Evolutionary conservation across 768 basidiomycete genomes (phyloP), one percentile per base, ranked within the genome.

Genomic region (Macrolepiota albuminosa): DNA sequence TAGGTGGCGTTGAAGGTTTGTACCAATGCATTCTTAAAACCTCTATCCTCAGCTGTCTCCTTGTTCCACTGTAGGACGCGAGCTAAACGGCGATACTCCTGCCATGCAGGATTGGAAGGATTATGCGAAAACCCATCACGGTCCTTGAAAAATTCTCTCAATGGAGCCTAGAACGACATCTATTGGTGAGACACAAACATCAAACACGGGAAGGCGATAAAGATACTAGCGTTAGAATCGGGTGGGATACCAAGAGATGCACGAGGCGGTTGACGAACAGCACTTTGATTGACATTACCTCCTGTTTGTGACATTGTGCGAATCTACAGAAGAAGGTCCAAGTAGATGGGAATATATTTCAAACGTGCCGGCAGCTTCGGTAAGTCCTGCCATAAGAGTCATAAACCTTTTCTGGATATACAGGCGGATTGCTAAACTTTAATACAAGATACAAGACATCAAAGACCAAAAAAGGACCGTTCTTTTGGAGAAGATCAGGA

Each of bases 1-100:
- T 71, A 79, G 1, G 54, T 68, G 1, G 13, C 16, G 45, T 73
- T 75, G 68, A 78, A 79, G 24, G 72, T 67, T 40, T 57, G 6
- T 0, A 70, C 71, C 21, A 78, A 43, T 0, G 71, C 77, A 45
- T 67, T 60, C 26, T 70, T 59, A 60, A 73, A 75, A 0, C 9
- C 51, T 21, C 63, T 61, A 2, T 71, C 71, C 0, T 69, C 33
- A 2, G 52, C 46, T 3, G 57, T 62, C 1, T 56, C 46, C 0
- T 64, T 46, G 8, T 36, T 34, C 72, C 70, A 73, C 1, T 52
- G 33, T 6, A 65, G 59, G 7, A 45, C 2, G 0, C 51, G 21
- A 52, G 68, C 65, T 47, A 77, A 59, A 1, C 70, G 63, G 31
- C 66, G 8, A 54, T 73, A 75, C 39, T 75, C 72, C 1, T 52